Percentiles rank a stretch among this genome's conserved stretches.
Evolutionary conservation across 225 moss, liverwort and hornwort species (phyloP).

Genomic region (Physcomitrellopsis africana): DNA sequence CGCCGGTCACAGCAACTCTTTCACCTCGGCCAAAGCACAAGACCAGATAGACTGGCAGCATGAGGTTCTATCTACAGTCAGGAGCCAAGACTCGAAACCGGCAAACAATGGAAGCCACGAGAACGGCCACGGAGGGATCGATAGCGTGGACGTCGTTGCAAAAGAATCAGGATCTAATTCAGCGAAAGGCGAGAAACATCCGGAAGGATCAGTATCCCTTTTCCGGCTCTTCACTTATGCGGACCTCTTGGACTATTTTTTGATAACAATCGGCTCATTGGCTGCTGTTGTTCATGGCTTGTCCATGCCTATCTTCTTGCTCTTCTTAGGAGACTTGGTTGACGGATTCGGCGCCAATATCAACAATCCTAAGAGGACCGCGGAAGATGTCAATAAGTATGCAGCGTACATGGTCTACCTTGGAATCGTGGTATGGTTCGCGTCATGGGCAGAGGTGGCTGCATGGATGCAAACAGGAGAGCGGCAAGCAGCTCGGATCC

Average conservation of each 20-base stretch:
- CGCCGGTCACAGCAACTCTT: neutral
- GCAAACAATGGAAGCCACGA: neutral
- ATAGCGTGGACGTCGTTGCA: neutral
- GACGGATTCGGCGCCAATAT: slow-evolving; percentile 44
- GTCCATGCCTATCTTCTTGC: slow-evolving; percentile 36
- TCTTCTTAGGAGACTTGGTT: slow-evolving; percentile 42
- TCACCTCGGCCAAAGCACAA: neutral
- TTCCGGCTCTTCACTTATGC: slow-evolving; percentile 44
- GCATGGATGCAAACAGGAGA: slow-evolving; percentile 76
- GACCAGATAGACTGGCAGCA: slow-evolving; percentile 13
- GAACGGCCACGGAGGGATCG: neutral
- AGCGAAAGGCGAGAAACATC: neutral
- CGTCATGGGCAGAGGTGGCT: slow-evolving; percentile 72
- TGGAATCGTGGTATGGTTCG: slow-evolving; percentile 34
- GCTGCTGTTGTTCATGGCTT: slow-evolving; percentile 37
- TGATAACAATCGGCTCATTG: slow-evolving; percentile 27
- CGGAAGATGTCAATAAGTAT: slow-evolving; percentile 36
- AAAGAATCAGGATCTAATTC: too few species aligned
- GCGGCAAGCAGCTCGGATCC: slow-evolving; percentile 63
- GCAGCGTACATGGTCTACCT: slow-evolving; percentile 40
- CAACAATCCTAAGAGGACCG: slow-evolving; percentile 10
- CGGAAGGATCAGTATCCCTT: slow-evolving; percentile 31
- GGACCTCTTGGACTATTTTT: slow-evolving; percentile 44
- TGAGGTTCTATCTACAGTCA: neutral
- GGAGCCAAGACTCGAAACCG: neutral